A percentile compares a stretch with the other conserved stretches of the same genome.
Conservation (phyloP, 192 early-diverging fungal genomes). For the Backusella mclennaniae region DNA sequence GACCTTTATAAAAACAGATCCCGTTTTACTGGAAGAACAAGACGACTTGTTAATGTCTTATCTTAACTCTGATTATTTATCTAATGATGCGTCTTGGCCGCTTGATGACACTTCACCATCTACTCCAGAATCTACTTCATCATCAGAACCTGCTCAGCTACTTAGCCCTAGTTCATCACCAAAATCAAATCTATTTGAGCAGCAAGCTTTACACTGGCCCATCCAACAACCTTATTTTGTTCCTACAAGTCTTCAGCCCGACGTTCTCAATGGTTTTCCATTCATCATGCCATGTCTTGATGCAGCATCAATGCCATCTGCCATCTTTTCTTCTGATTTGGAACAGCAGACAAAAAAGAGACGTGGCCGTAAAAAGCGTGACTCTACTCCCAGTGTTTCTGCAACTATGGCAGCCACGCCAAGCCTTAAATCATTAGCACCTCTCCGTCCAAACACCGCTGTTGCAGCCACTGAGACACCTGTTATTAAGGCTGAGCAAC, state of each 20-base stretch:
- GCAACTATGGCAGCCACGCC: background rate
- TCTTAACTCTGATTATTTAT: conserved; percentile 31
- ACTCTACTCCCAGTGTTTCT: background rate
- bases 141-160: background rate
- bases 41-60: conserved; percentile 33
- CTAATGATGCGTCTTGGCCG: background rate
- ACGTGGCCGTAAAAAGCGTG: conserved; percentile 26
- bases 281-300: conserved; percentile 6
- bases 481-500: background rate
- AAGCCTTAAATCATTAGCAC: conserved; percentile 3
- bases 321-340: conserved; percentile 13
- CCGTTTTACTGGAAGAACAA: conserved; percentile 24
- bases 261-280: background rate
- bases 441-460: background rate
- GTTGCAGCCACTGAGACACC: background rate
- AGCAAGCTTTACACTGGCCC: background rate
- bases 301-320: background rate
- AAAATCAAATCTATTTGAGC: background rate
- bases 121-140: conserved; percentile 8
- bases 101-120: conserved; percentile 1
- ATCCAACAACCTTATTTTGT: background rate
- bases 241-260: background rate
- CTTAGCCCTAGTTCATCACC: background rate
- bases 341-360: conserved; percentile 15
- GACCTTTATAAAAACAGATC: background rate